Conservation (phyloP, 176 grass and related monocot species). For the Thinopyrum elongatum region DNA sequence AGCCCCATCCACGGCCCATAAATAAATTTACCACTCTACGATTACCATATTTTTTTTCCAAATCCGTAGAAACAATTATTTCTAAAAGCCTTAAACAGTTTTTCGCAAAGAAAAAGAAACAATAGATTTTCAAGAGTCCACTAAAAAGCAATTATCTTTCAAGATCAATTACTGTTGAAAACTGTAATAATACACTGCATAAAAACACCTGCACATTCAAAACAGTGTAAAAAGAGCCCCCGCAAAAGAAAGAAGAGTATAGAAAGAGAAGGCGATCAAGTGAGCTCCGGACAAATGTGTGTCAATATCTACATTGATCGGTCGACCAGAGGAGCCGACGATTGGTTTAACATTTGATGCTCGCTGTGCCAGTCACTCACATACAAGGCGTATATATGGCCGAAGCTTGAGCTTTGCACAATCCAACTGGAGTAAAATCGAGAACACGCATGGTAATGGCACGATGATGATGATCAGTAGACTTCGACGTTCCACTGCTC, state of each 20-base stretch:
- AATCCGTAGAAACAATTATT: too few species aligned
- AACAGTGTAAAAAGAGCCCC: background rate
- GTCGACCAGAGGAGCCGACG: background rate
- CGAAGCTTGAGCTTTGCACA: background rate
- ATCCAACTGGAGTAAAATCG: background rate
- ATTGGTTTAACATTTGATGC: background rate
- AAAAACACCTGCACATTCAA: too few species aligned
- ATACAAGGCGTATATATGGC: background rate
- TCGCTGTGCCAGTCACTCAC: background rate
- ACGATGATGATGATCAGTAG: constrained; percentile 45
- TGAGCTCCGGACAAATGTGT: background rate
- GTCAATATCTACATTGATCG: background rate
- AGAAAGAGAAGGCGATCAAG: background rate
- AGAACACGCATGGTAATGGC: background rate
- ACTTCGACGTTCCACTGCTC: constrained; percentile 99
- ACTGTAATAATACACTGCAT: too few species aligned
- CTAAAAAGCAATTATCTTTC: too few species aligned
- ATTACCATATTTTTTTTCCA: too few species aligned
- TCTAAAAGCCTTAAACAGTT: too few species aligned
- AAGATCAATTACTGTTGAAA: too few species aligned
- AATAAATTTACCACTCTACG: too few species aligned
- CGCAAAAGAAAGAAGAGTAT: too few species aligned
- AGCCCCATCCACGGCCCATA: too few species aligned
- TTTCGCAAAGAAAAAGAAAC: too few species aligned
- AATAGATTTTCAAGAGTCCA: too few species aligned